These are phyloP conservation scores for Globisporangium carolinianum DNA, from an alignment of 352 stramenopile genomes.

Conservation along the genomic window DNA sequence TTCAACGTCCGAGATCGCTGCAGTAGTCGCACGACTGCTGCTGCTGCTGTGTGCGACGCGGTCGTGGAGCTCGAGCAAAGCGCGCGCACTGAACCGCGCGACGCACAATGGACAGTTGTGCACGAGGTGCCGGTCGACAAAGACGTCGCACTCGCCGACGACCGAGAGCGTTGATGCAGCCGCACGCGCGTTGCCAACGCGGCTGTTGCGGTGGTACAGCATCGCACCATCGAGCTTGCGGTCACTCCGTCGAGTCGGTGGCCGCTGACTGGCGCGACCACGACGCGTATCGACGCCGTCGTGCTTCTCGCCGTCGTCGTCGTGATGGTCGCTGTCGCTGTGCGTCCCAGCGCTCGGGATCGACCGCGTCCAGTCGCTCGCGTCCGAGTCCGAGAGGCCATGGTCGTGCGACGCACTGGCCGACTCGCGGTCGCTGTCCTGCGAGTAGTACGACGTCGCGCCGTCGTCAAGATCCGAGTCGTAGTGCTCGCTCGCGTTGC, in stretches of 20 bases:
- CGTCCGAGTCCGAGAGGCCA: conserved; percentile 20
- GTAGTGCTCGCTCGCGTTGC: conserved; percentile 14
- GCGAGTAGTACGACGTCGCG: conserved; percentile 35
- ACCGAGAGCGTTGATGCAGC: conserved; percentile 21
- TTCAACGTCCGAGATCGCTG: conserved; percentile 16
- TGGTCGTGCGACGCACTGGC: conserved; percentile 15
- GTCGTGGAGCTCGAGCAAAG: conserved; percentile 43
- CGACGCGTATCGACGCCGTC: not conserved
- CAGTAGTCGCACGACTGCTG: conserved; percentile 1
- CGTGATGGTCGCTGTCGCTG: conserved; percentile 52
- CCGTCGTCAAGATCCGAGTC: conserved; percentile 20
- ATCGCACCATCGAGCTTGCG: conserved; percentile 19
- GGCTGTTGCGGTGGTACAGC: conserved; percentile 10
- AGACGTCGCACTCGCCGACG: conserved; percentile 50
- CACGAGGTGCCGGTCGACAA: conserved; percentile 38
- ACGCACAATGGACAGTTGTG: conserved; percentile 44
- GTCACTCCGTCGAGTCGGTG: too few species aligned
- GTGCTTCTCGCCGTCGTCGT: conserved; percentile 42
- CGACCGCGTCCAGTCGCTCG: conserved; percentile 21
- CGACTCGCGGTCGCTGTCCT: conserved; percentile 52
- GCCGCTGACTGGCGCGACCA: not conserved
- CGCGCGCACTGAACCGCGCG: conserved; percentile 45
- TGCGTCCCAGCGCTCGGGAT: conserved; percentile 33
- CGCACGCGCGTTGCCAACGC: conserved; percentile 8
- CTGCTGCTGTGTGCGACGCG: conserved; percentile 25